phyloP scores from a whole-genome alignment of 768 basidiomycete species.

The Clitopilus passeckerianus region DNA sequence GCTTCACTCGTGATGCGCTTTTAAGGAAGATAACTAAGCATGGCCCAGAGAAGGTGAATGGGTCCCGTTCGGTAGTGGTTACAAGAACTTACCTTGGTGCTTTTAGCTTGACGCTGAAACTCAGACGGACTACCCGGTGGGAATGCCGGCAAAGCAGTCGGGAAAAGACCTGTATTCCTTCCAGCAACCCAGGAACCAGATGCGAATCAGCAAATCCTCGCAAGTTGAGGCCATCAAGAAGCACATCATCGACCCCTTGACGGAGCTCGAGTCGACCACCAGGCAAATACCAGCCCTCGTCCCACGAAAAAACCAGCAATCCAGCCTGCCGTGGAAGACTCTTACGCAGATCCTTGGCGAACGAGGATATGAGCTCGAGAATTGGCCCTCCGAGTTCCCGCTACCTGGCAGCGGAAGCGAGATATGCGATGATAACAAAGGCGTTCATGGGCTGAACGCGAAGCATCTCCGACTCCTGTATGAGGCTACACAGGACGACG shows the following conservation, averaged over 20 bases:
- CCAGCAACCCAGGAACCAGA: no score
- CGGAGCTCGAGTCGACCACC: neutral
- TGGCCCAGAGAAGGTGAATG: no score
- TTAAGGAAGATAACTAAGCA: no score
- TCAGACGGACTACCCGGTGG: no score
- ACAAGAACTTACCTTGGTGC: no score
- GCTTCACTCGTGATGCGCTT: no score
- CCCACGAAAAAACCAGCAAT: neutral
- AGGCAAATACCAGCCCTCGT: neutral
- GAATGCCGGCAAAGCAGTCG: no score
- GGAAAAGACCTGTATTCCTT: no score
- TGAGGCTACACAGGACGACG: neutral
- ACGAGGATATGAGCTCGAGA: neutral
- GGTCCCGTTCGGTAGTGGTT: no score
- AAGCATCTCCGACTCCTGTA: neutral
- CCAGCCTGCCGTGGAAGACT: neutral
- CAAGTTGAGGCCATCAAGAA: neutral
- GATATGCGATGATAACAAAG: conserved; percentile 1
- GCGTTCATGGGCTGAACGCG: neutral
- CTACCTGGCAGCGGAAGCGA: neutral
- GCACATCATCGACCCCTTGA: neutral
- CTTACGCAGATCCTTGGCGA: neutral
- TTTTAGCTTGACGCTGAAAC: no score
- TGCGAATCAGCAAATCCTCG: neutral
- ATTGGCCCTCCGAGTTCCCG: conserved; percentile 1